These are phyloP conservation scores for Xylaria venustula DNA, from an alignment of 495 filamentous ascomycete genomes.

Conservation along the genomic window DNA sequence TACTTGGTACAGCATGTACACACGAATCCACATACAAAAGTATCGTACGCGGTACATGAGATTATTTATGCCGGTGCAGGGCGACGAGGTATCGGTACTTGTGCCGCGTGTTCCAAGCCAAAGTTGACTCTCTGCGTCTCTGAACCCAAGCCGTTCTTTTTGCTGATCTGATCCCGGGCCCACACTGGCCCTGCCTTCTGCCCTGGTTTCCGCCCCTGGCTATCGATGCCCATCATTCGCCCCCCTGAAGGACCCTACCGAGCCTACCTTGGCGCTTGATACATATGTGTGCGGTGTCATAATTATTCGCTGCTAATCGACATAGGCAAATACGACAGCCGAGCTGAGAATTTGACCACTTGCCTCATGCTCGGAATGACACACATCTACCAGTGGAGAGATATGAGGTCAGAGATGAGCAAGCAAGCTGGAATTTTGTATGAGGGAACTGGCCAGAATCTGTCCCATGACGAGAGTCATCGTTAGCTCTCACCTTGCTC, in stretches of 20 bases:
- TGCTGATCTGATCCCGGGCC: neutral
- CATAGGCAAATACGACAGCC: too few species aligned
- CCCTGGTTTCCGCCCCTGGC: too few species aligned
- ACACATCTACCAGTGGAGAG: neutral
- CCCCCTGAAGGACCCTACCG: neutral
- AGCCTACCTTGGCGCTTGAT: neutral
- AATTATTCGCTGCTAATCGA: neutral
- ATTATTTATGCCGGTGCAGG: too few species aligned
- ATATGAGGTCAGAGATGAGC: neutral
- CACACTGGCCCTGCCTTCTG: too few species aligned
- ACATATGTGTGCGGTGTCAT: neutral
- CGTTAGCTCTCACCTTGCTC: neutral
- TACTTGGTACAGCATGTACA: too few species aligned
- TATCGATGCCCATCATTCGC: neutral
- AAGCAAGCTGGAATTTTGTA: neutral
- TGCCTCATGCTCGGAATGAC: neutral
- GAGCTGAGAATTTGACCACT: too few species aligned
- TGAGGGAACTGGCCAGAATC: neutral
- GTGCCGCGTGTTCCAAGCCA: too few species aligned
- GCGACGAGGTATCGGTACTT: too few species aligned
- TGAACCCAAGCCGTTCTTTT: neutral
- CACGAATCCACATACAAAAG: too few species aligned
- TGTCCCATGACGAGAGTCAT: neutral
- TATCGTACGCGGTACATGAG: too few species aligned
- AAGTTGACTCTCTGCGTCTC: too few species aligned